These are phyloP conservation scores for Apiospora malaysiana DNA, from an alignment of 2,329 filamentous ascomycete genomes.

Conservation along the genomic window DNA sequence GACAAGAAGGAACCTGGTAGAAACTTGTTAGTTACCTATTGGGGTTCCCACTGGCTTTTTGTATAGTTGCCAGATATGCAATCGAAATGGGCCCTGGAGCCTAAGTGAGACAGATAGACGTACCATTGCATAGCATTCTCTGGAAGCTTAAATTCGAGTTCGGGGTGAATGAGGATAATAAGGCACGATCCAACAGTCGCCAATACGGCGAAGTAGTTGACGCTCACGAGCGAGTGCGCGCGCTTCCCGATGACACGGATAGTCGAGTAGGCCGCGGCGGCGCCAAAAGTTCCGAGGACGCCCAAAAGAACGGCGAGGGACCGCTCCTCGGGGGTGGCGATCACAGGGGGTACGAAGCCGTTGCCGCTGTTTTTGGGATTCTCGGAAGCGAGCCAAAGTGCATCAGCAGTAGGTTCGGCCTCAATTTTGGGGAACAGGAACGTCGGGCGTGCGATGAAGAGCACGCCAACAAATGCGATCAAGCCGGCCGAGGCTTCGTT, in stretches of 20 bases:
- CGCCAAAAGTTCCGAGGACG: constrained; percentile 72
- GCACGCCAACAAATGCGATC: constrained; percentile 72
- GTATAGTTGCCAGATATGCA: too few species aligned
- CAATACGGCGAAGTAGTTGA: constrained; percentile 77
- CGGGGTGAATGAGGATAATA: constrained; percentile 57
- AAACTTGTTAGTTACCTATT: not conserved
- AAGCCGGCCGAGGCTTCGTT: constrained; percentile 73
- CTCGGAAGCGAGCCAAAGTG: constrained; percentile 24
- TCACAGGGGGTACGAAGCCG: constrained; percentile 31
- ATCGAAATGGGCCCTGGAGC: not conserved
- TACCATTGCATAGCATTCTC: constrained; percentile 52
- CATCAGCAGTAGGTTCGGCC: not conserved
- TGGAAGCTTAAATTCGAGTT: constrained; percentile 46
- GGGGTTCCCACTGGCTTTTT: not conserved
- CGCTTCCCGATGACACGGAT: constrained; percentile 78
- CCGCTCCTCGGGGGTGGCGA: constrained; percentile 63
- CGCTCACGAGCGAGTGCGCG: constrained; percentile 76
- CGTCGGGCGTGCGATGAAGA: constrained; percentile 75
- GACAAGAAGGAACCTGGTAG: constrained; percentile 58
- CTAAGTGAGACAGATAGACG: not conserved
- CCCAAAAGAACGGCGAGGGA: constrained; percentile 69
- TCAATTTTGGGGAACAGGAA: constrained; percentile 55
- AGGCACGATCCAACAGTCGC: constrained; percentile 70
- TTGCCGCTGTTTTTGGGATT: constrained; percentile 16
- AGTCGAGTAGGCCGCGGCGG: constrained; percentile 72